phyloP scores from a whole-genome alignment of 805 yeast species.

The Sugiyamaella valdiviana region DNA sequence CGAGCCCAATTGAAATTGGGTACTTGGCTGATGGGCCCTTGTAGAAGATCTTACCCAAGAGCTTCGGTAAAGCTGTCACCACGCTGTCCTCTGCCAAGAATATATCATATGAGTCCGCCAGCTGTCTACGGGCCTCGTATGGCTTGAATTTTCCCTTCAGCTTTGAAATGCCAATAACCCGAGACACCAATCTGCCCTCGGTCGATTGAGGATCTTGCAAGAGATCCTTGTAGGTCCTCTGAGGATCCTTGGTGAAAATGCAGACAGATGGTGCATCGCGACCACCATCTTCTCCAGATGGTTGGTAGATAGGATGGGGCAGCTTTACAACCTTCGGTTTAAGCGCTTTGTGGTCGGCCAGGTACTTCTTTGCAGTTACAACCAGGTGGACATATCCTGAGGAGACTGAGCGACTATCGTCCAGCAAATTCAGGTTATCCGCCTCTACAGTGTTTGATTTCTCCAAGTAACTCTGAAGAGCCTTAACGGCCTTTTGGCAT shows the following conservation, averaged over 20 bases:
- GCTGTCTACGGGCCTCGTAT: conserved; percentile 80
- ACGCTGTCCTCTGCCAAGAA: conserved; percentile 82
- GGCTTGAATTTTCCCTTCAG: conserved; percentile 80
- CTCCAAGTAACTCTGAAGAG: conserved; percentile 55
- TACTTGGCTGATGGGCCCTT: conserved; percentile 54
- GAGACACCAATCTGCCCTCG: conserved; percentile 28
- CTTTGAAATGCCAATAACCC: conserved; percentile 65
- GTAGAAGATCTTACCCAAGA: conserved; percentile 76
- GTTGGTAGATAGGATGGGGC: conserved; percentile 41
- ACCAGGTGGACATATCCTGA: conserved; percentile 48
- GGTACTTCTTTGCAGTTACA: conserved; percentile 58
- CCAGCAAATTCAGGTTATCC: conserved; percentile 46
- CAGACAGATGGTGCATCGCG: conserved; percentile 32
- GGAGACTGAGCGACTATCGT: conserved; percentile 48
- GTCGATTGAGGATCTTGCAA: conserved; percentile 25
- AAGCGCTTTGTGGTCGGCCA: conserved; percentile 47
- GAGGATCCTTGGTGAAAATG: conserved; percentile 65
- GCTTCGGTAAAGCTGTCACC: conserved; percentile 70
- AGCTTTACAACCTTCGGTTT: conserved; percentile 37
- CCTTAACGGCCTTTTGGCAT: conserved; percentile 36
- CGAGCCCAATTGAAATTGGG: conserved; percentile 45
- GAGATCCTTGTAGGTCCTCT: conserved; percentile 35
- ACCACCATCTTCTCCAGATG: conserved; percentile 43
- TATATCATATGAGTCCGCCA: conserved; percentile 60
- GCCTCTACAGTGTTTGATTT: conserved; percentile 32